Evolutionary conservation across 345 rosid species (phyloP), one percentile per base, ranked within the genome.

Genomic region (Salix brachista): DNA sequence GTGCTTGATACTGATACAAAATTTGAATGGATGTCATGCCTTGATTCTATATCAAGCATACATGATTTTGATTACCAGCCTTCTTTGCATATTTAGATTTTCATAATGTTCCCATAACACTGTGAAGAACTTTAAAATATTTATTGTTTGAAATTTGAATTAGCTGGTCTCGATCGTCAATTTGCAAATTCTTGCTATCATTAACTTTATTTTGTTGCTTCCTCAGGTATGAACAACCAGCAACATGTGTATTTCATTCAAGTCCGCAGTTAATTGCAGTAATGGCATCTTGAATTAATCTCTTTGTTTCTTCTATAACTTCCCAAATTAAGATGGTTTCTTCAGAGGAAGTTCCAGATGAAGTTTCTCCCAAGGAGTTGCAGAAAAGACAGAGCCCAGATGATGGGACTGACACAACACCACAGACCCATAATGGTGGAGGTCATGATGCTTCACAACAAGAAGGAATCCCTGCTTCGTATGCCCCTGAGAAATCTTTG

Each of bases 321-420:
- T 84, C 73, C 74, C 56, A 80, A 54, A 73, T 60, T 83, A 70
- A 74, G 64, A 81, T 88, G 85, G 87, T 74, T 76, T 77, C 80
- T 69, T 65, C 89, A 32, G 85, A 48, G 67, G 89, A 88, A 75
- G 81, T 72, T 74, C 65, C 75, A 23, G 80, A 75, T 74, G 78
- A 84, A 75, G 84, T 39, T 73, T 80, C 82, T 79, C 42, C 81
- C 23, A 87, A 79, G 67, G 80, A 89, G 72, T 60, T 67, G 71
- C 87, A 76, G 70, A 67, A 84, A 12, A 75, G 36, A 77, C 78
- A 74, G 73, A 80, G 42, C 68, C 77, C 79, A 28, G 84, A 75
- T 16, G 75, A 74, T 76, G 80, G 69, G 58, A 67, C 52, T 64
- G 19, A 54, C 54, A 74, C 41, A 2, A 14, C 21, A 7, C 73